These are phyloP conservation scores for Sporothrix curviconia DNA, from an alignment of 2,329 filamentous ascomycete species.

Conservation along the genomic window DNA sequence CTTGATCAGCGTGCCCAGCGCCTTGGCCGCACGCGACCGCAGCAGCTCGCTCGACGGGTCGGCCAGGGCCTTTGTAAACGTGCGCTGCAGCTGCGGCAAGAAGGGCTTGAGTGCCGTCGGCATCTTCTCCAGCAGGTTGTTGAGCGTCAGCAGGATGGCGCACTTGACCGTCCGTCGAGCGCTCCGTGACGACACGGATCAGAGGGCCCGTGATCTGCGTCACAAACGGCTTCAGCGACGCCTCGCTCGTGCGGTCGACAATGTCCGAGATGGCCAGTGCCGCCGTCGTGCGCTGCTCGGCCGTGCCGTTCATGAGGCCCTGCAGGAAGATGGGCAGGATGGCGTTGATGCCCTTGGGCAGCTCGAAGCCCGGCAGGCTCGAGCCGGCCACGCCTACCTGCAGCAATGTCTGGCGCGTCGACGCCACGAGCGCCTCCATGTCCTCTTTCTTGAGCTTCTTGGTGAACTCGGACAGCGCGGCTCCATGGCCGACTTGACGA, in stretches of 20 bases:
- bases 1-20: constrained; percentile 89
- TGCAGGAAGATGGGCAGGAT: constrained; percentile 95
- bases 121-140: constrained; percentile 94
- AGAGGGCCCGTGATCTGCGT: constrained; percentile 96
- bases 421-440: constrained; percentile 87
- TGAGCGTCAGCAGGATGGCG: constrained; percentile 87
- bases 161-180: constrained; percentile 94
- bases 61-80: constrained; percentile 91
- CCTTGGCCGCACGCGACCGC: constrained; percentile 82
- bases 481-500: constrained; percentile 87
- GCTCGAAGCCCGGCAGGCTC: constrained; percentile 77
- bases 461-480: constrained; percentile 78
- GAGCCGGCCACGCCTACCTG: constrained; percentile 83
- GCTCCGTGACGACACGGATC: constrained; percentile 94
- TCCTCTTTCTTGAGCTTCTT: constrained; percentile 91
- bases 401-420: constrained; percentile 77
- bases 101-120: constrained; percentile 93
- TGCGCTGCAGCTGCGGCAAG: constrained; percentile 90
- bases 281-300: constrained; percentile 85
- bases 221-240: constrained; percentile 86
- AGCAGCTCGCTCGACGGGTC: constrained; percentile 87
- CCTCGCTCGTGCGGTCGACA: constrained; percentile 82
- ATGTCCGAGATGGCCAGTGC: constrained; percentile 94
- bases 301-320: constrained; percentile 91
- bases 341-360: constrained; percentile 96